phyloP scores from a whole-genome alignment of 2,329 filamentous ascomycete species.

The Venturia oleaginea region DNA sequence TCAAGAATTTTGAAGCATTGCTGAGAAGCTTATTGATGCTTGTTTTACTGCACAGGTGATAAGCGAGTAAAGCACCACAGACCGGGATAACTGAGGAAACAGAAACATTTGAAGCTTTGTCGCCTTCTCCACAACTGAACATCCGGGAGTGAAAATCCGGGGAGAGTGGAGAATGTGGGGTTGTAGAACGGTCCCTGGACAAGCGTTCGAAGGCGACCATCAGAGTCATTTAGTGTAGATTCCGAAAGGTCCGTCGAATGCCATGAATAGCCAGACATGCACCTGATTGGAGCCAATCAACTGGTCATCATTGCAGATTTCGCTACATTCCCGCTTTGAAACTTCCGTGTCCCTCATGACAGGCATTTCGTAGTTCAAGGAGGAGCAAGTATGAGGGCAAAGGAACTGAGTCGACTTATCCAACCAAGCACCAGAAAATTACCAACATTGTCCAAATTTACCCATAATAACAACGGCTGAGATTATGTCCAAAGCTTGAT shows the following conservation, averaged over 20 bases:
- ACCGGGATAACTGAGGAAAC: background rate
- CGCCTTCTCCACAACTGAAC: background rate
- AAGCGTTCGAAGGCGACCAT: background rate
- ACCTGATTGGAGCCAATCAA: background rate
- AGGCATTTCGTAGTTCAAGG: no score
- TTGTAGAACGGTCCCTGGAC: background rate
- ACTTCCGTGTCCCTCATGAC: background rate
- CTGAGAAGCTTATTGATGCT: background rate
- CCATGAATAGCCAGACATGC: background rate
- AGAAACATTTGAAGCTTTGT: background rate
- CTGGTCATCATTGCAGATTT: background rate
- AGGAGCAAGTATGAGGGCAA: background rate
- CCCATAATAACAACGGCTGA: background rate
- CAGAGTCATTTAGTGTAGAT: background rate
- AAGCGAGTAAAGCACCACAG: background rate
- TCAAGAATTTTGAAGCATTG: background rate
- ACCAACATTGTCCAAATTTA: background rate
- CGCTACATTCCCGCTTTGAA: background rate
- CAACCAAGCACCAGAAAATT: background rate
- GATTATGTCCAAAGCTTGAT: background rate
- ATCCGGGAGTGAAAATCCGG: background rate
- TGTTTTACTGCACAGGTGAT: background rate
- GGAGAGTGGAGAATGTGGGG: background rate
- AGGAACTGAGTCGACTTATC: background rate
- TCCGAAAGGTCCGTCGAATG: background rate